Base-by-base conservation (phyloP, 495 filamentous ascomycete genomes). In the Aspergillus bertholletiae region DNA sequence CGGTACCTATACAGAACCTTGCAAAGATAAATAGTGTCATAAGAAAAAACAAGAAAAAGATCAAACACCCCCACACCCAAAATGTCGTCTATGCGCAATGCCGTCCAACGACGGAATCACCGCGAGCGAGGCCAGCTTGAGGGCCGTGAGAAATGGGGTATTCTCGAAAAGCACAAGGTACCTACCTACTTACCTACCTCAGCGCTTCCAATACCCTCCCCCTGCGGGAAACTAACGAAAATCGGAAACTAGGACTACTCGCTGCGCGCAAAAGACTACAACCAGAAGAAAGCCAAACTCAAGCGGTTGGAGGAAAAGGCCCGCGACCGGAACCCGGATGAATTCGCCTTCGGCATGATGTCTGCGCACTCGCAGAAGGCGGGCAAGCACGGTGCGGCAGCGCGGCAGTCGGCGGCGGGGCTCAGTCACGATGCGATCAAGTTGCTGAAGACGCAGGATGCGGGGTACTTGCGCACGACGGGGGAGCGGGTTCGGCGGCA, bases 311-410 rank as follows among this genome's bases (percentile, higher is more conserved):
- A 85, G 58, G 79, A 86, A 55, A 96, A 96, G 73, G 93, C 87
- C 21, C 78, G 82, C 52, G 84, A 94, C 39, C 86, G 90, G 57
- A 97, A 98, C 70, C 90, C 92, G 37, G 94, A 98, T 83, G 92
- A 96, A 71, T 98, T 97, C 77, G 85, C 89, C 73, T 96, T 90
- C 65, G 88, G 85, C 22, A 98, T 98, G 94, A 81, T 95, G 70
- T 78, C 74, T 32, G 67, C 65, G 3, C 73, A 72, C 56, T 65
- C 59, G 26, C 74, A 69, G 59, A 75, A 64, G 22, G 80, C 85
- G 50, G 83, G 85, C 26, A 81, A 82, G 52, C 84, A 87, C 57
- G 78, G 84, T 17, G 67, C 82, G 1, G 77, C 79, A 23, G 66
- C 65, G 37, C 68, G 73, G 21, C 71, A 71, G 18, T 72, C 71